These are phyloP conservation scores for Aspergillus sp. DNA, from an alignment of 2,329 filamentous ascomycete species.

Conservation along the genomic window DNA sequence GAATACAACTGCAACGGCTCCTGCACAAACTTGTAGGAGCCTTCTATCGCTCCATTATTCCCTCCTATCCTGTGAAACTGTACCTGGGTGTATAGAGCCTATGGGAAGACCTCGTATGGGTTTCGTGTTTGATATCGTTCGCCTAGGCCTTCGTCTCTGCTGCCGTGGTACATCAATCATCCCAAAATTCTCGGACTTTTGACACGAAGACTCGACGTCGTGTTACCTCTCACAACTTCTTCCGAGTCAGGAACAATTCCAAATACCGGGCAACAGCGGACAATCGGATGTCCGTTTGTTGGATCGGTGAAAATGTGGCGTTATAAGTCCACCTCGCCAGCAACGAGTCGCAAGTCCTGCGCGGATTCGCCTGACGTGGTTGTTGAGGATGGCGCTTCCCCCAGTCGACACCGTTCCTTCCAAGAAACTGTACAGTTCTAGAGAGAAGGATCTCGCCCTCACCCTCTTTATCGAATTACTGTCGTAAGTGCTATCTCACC, in stretches of 20 bases:
- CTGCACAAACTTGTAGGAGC: neutral
- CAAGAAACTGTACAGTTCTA: neutral
- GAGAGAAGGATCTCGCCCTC: slow-evolving; percentile 23
- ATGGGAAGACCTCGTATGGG: neutral
- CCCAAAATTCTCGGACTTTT: slow-evolving; percentile 23
- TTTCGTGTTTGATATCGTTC: neutral
- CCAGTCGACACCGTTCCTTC: neutral
- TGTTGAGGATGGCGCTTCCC: slow-evolving; percentile 7
- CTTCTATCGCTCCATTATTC: neutral
- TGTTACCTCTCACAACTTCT: slow-evolving; percentile 8
- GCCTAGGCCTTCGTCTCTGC: neutral
- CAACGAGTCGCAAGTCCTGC: too few species aligned
- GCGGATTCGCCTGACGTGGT: too few species aligned
- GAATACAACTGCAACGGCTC: slow-evolving; percentile 6
- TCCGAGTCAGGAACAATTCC: neutral
- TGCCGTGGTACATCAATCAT: slow-evolving; percentile 4
- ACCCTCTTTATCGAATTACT: slow-evolving; percentile 35
- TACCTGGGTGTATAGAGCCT: neutral
- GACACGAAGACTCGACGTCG: slow-evolving; percentile 20
- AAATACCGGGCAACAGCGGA: neutral
- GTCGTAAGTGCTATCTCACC: slow-evolving; percentile 26
- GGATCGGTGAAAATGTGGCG: neutral
- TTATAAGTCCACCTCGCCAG: neutral
- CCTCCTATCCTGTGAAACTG: neutral
- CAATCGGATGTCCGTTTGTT: neutral